These are phyloP conservation scores for Oryza glaberrima DNA, from an alignment of 176 grass and related monocot species.

Conservation along the genomic window DNA sequence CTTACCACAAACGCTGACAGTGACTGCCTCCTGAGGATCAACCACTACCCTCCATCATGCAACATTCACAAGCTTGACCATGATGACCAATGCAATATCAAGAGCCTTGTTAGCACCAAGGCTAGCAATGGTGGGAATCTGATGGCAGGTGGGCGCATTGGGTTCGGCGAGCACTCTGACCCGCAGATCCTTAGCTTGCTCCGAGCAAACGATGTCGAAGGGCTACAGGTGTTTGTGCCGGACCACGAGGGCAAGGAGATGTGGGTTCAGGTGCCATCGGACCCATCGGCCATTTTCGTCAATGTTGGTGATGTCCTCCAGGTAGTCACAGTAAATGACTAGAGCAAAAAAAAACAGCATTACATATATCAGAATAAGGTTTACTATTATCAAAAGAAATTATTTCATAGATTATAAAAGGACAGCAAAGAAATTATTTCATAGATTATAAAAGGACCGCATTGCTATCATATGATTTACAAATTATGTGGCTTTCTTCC, in stretches of 20 bases:
- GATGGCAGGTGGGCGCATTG: slow-evolving; percentile 42
- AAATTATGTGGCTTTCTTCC: not conserved
- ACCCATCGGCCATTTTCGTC: slow-evolving; percentile 79
- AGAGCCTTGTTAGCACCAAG: slow-evolving; percentile 34
- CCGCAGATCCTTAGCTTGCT: slow-evolving; percentile 90
- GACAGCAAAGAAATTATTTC: not conserved
- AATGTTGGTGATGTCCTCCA: slow-evolving; percentile 86
- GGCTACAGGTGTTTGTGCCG: slow-evolving; percentile 67
- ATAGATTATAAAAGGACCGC: not conserved
- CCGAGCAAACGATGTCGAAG: slow-evolving; percentile 79
- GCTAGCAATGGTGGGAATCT: slow-evolving; percentile 24
- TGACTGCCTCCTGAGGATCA: slow-evolving; percentile 89
- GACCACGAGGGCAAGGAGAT: not conserved
- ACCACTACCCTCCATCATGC: slow-evolving; percentile 77
- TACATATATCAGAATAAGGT: slow-evolving; percentile 19
- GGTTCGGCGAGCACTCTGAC: slow-evolving; percentile 96
- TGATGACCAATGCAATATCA: slow-evolving; percentile 51
- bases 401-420: not conserved
- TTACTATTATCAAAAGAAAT: slow-evolving; percentile 1
- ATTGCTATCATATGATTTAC: not conserved
- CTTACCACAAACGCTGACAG: slow-evolving; percentile 69
- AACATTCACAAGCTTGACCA: slow-evolving; percentile 54
- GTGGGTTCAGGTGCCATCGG: slow-evolving; percentile 79
- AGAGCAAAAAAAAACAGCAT: slow-evolving; percentile 9
- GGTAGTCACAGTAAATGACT: slow-evolving; percentile 47